phyloP scores from a whole-genome alignment of 371 early-diverging fungal genomes.

The Mortierella sp. region DNA sequence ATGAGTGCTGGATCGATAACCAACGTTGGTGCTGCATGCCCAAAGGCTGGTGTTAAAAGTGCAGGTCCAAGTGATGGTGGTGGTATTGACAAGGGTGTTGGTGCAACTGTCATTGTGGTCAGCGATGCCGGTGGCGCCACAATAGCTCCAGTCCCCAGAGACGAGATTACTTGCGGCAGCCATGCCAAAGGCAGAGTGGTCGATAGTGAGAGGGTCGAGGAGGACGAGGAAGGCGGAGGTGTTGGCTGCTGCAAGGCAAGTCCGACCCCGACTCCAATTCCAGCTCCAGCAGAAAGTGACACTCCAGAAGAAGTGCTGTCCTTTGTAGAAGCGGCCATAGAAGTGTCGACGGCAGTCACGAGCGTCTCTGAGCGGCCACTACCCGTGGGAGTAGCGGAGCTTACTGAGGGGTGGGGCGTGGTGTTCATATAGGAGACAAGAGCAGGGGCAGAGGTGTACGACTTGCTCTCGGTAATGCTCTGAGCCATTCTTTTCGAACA shows the following conservation, averaged over 20 bases:
- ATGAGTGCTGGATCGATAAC: too few relatives aligned
- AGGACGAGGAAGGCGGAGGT: constrained; percentile 5
- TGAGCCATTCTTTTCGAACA: constrained; percentile 7
- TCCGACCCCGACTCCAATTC: too few relatives aligned
- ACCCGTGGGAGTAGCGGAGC: neutral
- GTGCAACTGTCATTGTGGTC: too few relatives aligned
- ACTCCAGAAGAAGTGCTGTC: neutral
- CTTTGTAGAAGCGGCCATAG: too few relatives aligned
- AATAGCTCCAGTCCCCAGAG: too few relatives aligned
- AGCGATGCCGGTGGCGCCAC: too few relatives aligned
- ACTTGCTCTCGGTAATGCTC: constrained; percentile 6
- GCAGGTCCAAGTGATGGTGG: too few relatives aligned
- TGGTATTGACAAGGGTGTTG: too few relatives aligned
- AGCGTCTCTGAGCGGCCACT: neutral
- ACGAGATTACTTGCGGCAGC: neutral
- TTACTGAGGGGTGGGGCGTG: neutral
- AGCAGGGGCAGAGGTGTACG: neutral
- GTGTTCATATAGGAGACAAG: constrained; percentile 1
- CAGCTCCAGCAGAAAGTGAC: too few relatives aligned
- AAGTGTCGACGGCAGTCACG: too few relatives aligned
- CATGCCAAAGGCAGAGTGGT: neutral
- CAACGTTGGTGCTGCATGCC: too few relatives aligned
- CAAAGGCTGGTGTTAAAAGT: too few relatives aligned
- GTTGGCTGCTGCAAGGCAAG: constrained; percentile 9
- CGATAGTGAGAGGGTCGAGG: neutral